Evolutionary conservation across 1,284 basidiomycete species (phyloP), one percentile per base, ranked within the genome.

Genomic region (Trichosporon sp.): DNA sequence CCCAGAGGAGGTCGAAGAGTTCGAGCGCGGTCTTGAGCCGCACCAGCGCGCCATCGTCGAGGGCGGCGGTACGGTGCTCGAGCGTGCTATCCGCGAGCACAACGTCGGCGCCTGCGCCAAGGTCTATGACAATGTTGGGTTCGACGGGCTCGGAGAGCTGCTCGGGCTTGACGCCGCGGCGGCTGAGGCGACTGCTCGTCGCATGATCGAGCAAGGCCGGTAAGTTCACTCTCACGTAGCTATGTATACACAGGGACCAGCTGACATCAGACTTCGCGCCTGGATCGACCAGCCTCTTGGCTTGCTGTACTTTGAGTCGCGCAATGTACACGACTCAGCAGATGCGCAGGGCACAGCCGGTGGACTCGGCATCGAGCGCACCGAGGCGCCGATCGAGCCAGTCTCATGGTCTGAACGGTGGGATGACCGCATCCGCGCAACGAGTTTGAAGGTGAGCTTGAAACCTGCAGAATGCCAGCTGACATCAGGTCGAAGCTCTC

Each of bases 51-150:
- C 95, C 13, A 88, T 87, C 74, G 89, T 99, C 56, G 86, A 78
- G 69, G 70, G 84, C 83, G 60, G 95, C 1, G 89, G 91, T 6
- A 98, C 93, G 9, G 94, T 99, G n/a, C 85, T 99, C 32, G 95
- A 98, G 78, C 86, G 94, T 58, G 96, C 96, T 2, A 91, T 99
- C 56, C 91, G 98, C 87, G 95, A 99, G 77, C 96, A 99, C 81
- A 99, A 99, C 77, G 84, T 99, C 16, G 86, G 96, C 65, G 92
- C 95, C 10, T 93, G 92, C 73, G 95, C 92, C 1, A 91, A 93
- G 75, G 79, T 95, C 58, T 95, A 95, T 77, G 92, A 92, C 76
- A 96, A 96, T 73, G 95, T 97, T 81, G 90, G 91, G 7, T 96
- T 96, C 79, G 83, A 85, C 33, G 93, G 92, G 10, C 81, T 97